phyloP scores from a whole-genome alignment of 192 early-diverging fungal genomes.

The Coemansia sp. region DNA sequence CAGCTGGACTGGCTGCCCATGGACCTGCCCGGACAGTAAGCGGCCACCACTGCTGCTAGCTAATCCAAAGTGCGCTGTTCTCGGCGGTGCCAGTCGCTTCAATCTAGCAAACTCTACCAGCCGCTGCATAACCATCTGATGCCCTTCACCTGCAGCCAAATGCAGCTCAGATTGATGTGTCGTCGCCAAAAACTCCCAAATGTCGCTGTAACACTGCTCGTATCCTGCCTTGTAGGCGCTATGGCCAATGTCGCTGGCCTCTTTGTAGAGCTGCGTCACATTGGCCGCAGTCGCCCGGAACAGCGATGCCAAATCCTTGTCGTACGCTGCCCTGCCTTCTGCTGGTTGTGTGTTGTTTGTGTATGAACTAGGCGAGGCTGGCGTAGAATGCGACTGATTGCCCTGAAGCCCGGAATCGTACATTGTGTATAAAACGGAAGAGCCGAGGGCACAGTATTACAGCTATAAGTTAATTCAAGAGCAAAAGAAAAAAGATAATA shows the following conservation, averaged over 20 bases:
- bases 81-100: constrained; percentile 31
- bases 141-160: constrained; percentile 2
- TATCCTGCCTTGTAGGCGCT: constrained; percentile 47
- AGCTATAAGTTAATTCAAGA: not conserved
- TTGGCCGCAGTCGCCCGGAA: constrained; percentile 50
- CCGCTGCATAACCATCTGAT: constrained; percentile 23
- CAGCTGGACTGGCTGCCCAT: constrained; percentile 1
- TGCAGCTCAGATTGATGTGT: constrained; percentile 14
- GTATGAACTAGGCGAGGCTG: constrained; percentile 36
- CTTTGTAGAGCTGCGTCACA: constrained; percentile 51
- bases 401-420: constrained; percentile 30
- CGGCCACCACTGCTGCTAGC: not conserved
- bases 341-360: constrained; percentile 7
- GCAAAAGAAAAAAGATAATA: not conserved
- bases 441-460: not conserved
- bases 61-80: constrained; percentile 5
- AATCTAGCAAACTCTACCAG: constrained; percentile 42
- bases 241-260: constrained; percentile 45
- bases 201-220: constrained; percentile 50
- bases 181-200: constrained; percentile 36
- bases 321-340: constrained; percentile 27
- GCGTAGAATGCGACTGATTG: constrained; percentile 44
- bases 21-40: not conserved
- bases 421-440: constrained; percentile 14
- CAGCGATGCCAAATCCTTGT: constrained; percentile 42